Conservation (phyloP, 1,139 yeast genomes). For the Protomyces pachydermus region DNA sequence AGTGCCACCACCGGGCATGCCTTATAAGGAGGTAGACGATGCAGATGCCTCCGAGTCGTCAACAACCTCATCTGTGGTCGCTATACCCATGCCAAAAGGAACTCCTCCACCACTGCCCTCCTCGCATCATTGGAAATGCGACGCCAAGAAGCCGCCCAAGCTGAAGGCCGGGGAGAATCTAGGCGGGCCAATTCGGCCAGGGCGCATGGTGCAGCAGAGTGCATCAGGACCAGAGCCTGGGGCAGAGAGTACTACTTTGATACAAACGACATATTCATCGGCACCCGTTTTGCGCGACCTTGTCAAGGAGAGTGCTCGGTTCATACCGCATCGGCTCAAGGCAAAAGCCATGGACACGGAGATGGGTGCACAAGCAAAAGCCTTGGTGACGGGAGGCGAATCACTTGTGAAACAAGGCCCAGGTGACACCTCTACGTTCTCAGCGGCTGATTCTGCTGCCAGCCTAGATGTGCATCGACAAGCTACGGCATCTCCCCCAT, state of each 20-base stretch:
- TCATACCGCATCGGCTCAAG: conserved; percentile 15
- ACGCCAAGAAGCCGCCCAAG: no score
- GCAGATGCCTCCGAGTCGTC: conserved; percentile 1
- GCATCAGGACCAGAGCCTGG: no score
- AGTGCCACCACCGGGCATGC: conserved; percentile 31
- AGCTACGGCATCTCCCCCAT: no score
- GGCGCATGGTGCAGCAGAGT: not conserved
- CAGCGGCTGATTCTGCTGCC: no score
- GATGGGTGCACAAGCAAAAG: not conserved
- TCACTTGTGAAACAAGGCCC: no score
- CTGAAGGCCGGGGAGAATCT: not conserved
- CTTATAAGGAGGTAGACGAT: conserved; percentile 20
- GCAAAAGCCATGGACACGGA: not conserved
- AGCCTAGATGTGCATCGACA: no score
- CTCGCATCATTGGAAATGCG: not conserved
- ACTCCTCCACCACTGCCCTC: conserved; percentile 3
- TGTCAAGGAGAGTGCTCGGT: conserved; percentile 20
- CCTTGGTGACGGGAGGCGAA: no score
- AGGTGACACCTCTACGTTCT: no score
- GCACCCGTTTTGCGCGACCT: conserved; percentile 28
- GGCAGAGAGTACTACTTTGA: no score
- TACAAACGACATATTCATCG: conserved; percentile 15
- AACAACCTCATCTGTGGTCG: conserved; percentile 22
- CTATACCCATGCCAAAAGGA: conserved; percentile 28
- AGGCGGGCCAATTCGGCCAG: not conserved